These are phyloP conservation scores for Codiaeum variegatum DNA, from an alignment of 441 rosid genomes.

Conservation along the genomic window DNA sequence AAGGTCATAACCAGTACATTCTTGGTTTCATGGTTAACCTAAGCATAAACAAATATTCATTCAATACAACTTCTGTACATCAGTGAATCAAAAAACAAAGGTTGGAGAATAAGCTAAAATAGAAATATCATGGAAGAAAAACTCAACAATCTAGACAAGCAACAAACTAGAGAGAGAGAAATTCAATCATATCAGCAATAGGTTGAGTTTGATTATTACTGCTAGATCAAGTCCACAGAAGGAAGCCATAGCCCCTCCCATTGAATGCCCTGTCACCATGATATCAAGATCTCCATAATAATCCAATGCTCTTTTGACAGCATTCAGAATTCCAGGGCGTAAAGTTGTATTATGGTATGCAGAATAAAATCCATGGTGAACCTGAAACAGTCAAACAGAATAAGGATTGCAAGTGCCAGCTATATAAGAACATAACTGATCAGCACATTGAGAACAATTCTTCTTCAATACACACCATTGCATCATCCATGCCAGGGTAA, in stretches of 20 bases:
- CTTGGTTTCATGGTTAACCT: constrained; percentile 70
- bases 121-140: background rate
- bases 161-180: background rate
- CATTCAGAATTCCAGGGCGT: constrained; percentile 63
- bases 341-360: constrained; percentile 89
- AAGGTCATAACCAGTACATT: constrained; percentile 78
- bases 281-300: constrained; percentile 59
- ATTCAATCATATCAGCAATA: background rate
- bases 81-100: background rate
- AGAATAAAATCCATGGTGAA: constrained; percentile 83
- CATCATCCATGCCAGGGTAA: constrained; percentile 93
- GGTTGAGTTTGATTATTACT: constrained; percentile 41
- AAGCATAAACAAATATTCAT: constrained; percentile 22
- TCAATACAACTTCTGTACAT: background rate
- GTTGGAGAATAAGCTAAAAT: background rate
- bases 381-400: constrained; percentile 39
- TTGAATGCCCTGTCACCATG: constrained; percentile 91
- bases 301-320: constrained; percentile 48
- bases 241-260: constrained; percentile 98
- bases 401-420: background rate
- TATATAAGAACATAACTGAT: constrained; percentile 1
- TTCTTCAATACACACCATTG: constrained; percentile 54
- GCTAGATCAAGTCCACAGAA: constrained; percentile 81
- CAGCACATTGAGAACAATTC: background rate
- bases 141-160: background rate